Evolutionary conservation across 2,329 filamentous ascomycete genomes (phyloP), one percentile per base, ranked within the genome.

Genomic region (Ceratocystis diversiconidia): DNA sequence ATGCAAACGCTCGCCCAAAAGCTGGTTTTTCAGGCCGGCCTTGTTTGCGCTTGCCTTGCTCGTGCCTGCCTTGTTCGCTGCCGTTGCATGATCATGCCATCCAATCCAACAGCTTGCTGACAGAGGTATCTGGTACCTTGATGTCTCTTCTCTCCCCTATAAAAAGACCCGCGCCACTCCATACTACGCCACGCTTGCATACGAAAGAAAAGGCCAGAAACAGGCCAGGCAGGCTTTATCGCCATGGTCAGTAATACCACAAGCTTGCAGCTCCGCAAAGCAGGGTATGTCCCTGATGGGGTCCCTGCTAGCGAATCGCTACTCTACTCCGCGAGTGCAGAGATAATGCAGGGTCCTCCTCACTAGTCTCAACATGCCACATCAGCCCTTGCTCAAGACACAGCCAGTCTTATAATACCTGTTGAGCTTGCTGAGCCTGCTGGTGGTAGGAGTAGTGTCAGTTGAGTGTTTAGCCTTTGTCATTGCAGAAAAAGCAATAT

Each of bases 351-450:
- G 41, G 43, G 61, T 25, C 41, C 61, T 32, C 46, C 30, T 48
- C 43, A 48, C 36, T 61, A 59, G 55, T 32, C n/a, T 30, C 55
- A 59, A 36, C 55, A 59, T 59, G 55, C 55, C 55, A 19, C 30
- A 59, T 36, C 10, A 32, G 22, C 52, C 25, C 52, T n/a, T 57
- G 52, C 28, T 41, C 28, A 57, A 8, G n/a, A 28, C 59, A 32
- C 32, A 43, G 15, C 12, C 17, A 22, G 17, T 61, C 17, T 48
- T 12, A 41, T 41, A 5, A 41, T 48, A 22, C 41, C 30, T 15
- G 22, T 12, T 32, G 28, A 30, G 15, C 30, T n/a, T 36, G 41
- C 8, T 19, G 59, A 61, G 15, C 7, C 17, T 22, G 22, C 32
- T 41, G 5, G 19, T 19, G n/a, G 32, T 12, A 61, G 30, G 22